Evolutionary conservation across 225 moss, liverwort and hornwort genomes (phyloP), one percentile per base, ranked within the genome.

Genomic region (Asterella californica): DNA sequence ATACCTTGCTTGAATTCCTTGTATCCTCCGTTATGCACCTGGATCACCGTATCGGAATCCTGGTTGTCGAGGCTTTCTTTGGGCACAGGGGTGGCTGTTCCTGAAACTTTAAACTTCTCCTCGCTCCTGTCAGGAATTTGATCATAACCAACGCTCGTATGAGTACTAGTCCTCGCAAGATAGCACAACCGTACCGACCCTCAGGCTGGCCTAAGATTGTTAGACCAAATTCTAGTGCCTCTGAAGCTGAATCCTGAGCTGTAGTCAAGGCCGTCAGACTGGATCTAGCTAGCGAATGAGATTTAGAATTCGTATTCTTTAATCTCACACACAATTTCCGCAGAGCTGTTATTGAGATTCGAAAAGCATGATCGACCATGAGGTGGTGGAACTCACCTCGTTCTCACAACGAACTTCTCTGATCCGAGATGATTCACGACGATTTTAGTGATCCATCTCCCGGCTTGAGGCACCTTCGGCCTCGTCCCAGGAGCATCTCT

Each of bases 391-490:
- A 38, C 72, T 38, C 69, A 83, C 86, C 81, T 82, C 50, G 84
- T 82, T 60, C 87, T 81, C 42, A 84, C 75, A 15, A 82, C 84
- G n/a, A 87, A 87, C 30, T 69, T 75, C 60, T 77, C 84, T 24
- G 27, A 10, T 25, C 87, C 87, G 29, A 62, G 11, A 73, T 87
- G 87, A 75, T 87, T 84, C 65, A 84, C 76, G 67, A 80, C 84
- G 1, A 63, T 33, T 59, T 79, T 81, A 24, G 84, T 87, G 17
- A 82, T 60, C 87, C 87, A 87, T 14, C 79, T 76, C 25, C 83
- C 84, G 60, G 75, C 76, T 82, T 86, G 83, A 36, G 73, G 77
- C 30, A 52, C 19, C 33, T 48, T 49, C 17, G 46, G 12, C 29
- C 1, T 65, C 27, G 2, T 45, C 36, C 48, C 77, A 8, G 47